Evolutionary conservation across 805 yeast genomes (phyloP).

Genomic region (Barnettozyma pratensis): DNA sequence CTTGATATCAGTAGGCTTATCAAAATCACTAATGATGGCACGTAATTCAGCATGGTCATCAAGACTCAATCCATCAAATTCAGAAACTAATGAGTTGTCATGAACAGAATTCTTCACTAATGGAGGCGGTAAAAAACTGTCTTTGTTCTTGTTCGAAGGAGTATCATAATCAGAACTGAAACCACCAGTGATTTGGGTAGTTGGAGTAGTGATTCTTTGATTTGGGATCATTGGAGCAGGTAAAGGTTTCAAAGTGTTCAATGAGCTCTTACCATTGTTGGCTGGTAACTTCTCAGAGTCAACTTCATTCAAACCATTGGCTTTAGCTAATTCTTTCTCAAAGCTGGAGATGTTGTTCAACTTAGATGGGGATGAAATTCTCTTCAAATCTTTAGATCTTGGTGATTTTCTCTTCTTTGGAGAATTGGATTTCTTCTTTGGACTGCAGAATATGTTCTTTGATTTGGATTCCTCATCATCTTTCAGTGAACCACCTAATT

Average conservation of each 20-base stretch:
- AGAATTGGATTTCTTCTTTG: conserved; percentile 3
- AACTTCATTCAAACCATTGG: not conserved
- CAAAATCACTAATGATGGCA: not conserved
- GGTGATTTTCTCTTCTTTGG: conserved; percentile 5
- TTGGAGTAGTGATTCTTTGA: conserved; percentile 19
- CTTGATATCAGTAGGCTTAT: not conserved
- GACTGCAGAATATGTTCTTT: not conserved
- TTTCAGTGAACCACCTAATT: conserved; percentile 12
- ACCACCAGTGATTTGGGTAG: conserved; percentile 11
- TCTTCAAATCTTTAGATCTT: conserved; percentile 12
- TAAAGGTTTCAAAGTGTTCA: conserved; percentile 12
- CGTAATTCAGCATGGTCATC: conserved; percentile 2
- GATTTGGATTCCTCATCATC: not conserved
- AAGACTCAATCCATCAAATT: not conserved
- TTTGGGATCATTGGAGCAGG: conserved; percentile 19
- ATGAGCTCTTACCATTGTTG: conserved; percentile 2
- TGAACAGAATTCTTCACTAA: conserved; percentile 12
- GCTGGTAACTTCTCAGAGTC: conserved; percentile 1
- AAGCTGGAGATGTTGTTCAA: conserved; percentile 17
- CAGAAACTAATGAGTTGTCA: conserved; percentile 17
- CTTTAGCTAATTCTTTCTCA: conserved; percentile 11
- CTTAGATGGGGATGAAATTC: conserved; percentile 20
- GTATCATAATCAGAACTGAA: conserved; percentile 4
- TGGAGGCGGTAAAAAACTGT: conserved; percentile 16
- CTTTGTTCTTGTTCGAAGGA: not conserved